A percentile compares a stretch with the other conserved stretches of the same genome.
phyloP scores from a whole-genome alignment of 352 stramenopile genomes.

The Globisporangium iwayamae region DNA sequence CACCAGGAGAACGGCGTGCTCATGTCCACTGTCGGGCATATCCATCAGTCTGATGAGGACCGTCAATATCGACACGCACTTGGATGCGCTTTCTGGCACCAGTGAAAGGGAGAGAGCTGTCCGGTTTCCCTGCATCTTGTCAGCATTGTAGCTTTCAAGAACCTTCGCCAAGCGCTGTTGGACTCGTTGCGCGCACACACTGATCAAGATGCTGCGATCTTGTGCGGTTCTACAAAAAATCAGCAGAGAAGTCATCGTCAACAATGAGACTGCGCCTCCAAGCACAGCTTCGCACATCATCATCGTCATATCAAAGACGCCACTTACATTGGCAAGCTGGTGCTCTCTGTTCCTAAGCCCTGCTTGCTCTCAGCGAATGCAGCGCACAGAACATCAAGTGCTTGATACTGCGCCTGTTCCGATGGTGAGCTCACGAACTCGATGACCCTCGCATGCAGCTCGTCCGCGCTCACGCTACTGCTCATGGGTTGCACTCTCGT shows the following conservation, averaged over 20 bases:
- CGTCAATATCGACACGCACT: constrained; percentile 21
- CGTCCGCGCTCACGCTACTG: not conserved
- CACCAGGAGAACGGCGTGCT: constrained; percentile 33
- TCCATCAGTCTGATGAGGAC: constrained; percentile 27
- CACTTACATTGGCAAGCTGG: constrained; percentile 2
- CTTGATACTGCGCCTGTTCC: constrained; percentile 19
- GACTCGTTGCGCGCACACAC: constrained; percentile 35
- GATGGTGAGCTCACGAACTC: constrained; percentile 25
- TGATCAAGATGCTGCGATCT: constrained; percentile 15
- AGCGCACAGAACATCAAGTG: constrained; percentile 20
- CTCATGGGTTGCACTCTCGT: constrained; percentile 12
- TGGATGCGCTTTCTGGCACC: not conserved
- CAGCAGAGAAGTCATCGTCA: too few relatives aligned
- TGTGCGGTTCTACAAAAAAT: constrained; percentile 12
- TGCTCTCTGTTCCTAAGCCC: not conserved
- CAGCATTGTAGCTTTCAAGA: constrained; percentile 36
- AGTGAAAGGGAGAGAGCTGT: constrained; percentile 1
- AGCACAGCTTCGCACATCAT: not conserved
- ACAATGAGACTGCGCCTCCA: not conserved
- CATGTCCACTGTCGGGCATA: constrained; percentile 8
- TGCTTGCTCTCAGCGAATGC: constrained; percentile 10
- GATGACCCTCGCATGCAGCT: constrained; percentile 26
- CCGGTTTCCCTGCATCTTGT: constrained; percentile 19
- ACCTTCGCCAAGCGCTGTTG: constrained; percentile 25
- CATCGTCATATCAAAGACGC: not conserved